A percentile compares a stretch with the other conserved stretches of the same genome.
These are phyloP conservation scores for Cordyceps farinosa DNA, from an alignment of 2,329 filamentous ascomycete species.

Conservation along the genomic window DNA sequence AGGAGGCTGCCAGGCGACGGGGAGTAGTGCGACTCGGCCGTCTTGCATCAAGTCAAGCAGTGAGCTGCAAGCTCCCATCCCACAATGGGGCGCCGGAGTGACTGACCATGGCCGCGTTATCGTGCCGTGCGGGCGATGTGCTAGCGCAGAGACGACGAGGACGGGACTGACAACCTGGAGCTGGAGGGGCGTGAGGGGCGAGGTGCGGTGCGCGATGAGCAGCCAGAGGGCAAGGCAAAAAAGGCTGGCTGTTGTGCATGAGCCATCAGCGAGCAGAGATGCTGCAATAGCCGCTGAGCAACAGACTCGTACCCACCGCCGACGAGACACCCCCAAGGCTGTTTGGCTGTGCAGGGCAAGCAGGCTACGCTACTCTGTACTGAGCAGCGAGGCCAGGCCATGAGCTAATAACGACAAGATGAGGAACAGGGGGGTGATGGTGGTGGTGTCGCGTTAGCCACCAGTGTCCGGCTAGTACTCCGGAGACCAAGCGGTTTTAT, in stretches of 20 bases:
- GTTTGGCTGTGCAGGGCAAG: neutral
- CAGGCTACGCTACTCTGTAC: neutral
- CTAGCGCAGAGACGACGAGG: constrained; percentile 5
- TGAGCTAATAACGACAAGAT: neutral
- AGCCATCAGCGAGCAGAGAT: constrained; percentile 13
- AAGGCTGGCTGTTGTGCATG: constrained; percentile 15
- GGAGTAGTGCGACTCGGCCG: neutral
- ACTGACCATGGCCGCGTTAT: neutral
- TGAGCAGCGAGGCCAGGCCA: neutral
- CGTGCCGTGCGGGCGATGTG: constrained; percentile 10
- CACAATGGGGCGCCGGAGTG: neutral
- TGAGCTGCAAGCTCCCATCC: constrained; percentile 8
- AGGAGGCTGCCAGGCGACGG: neutral
- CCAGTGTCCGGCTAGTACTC: neutral
- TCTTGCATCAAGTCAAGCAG: neutral
- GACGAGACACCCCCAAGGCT: neutral
- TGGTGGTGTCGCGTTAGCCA: constrained; percentile 1
- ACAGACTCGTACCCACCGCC: neutral
- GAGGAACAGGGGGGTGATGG: constrained; percentile 4
- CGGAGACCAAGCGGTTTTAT: neutral
- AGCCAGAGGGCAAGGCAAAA: neutral
- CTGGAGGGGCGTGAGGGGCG: constrained; percentile 1
- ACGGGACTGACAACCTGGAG: neutral
- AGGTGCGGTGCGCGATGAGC: neutral
- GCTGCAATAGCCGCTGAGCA: constrained; percentile 14